phyloP scores from a whole-genome alignment of 2,329 filamentous ascomycete species.

The Exserohilum rostratum region DNA sequence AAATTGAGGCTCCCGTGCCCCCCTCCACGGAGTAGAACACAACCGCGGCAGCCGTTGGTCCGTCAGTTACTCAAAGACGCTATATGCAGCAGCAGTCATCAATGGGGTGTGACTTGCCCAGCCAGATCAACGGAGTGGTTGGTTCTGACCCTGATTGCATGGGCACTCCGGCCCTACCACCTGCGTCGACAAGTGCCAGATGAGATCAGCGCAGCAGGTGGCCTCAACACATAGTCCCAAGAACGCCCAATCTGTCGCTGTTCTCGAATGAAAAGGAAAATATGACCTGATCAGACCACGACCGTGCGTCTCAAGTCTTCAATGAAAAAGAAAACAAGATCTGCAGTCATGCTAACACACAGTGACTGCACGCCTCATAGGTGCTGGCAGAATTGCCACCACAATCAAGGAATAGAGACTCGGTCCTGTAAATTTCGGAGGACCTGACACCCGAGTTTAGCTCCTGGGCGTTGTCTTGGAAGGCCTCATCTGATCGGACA shows the following conservation, averaged over 20 bases:
- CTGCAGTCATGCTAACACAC: conserved; percentile 18
- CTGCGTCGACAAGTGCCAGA: too few species aligned
- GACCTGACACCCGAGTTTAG: not conserved
- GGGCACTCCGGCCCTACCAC: too few species aligned
- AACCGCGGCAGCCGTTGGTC: conserved; percentile 17
- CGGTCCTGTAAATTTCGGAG: too few species aligned
- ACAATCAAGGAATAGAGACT: not conserved
- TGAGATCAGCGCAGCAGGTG: too few species aligned
- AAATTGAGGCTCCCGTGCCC: conserved; percentile 5
- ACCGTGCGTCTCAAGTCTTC: not conserved
- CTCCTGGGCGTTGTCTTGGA: conserved; percentile 5
- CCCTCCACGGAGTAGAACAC: conserved; percentile 8
- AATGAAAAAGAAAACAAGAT: conserved; percentile 17
- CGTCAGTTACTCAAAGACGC: conserved; percentile 9
- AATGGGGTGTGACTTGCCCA: too few species aligned
- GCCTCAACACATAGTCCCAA: too few species aligned
- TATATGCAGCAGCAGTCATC: too few species aligned
- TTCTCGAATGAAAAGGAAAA: too few species aligned
- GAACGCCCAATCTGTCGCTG: too few species aligned
- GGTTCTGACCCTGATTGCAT: too few species aligned
- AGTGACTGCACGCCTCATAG: not conserved
- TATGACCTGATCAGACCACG: not conserved
- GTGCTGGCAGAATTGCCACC: not conserved
- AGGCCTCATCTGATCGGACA: conserved; percentile 13
- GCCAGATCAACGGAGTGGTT: too few species aligned